phyloP scores from a whole-genome alignment of 306 rosid species.

The Dryas drummondii region DNA sequence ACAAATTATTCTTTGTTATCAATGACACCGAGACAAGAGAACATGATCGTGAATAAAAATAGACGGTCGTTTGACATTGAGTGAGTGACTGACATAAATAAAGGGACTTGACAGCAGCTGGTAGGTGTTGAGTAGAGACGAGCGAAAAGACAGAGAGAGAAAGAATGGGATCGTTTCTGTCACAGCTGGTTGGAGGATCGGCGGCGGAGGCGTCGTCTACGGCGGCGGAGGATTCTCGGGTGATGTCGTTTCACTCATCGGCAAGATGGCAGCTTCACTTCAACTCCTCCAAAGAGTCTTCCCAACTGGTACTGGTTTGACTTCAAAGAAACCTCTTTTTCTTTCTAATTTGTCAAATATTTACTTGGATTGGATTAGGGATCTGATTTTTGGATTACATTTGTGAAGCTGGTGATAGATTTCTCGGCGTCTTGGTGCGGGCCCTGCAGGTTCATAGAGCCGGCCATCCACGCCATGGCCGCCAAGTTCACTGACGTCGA shows the following conservation, averaged over 20 bases:
- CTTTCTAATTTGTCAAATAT: too few species aligned
- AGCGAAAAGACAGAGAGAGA: not conserved
- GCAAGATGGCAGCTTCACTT: conserved; percentile 75
- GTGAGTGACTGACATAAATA: too few species aligned
- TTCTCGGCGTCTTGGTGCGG: conserved; percentile 98
- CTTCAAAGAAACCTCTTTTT: too few species aligned
- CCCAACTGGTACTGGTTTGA: conserved; percentile 46
- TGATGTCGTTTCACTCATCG: conserved; percentile 57
- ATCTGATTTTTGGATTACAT: not conserved
- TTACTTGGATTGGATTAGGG: not conserved
- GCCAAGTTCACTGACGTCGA: conserved; percentile 49
- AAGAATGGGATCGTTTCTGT: conserved; percentile 41
- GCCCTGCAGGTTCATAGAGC: conserved; percentile 83
- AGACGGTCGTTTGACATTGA: too few species aligned
- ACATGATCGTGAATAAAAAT: too few species aligned
- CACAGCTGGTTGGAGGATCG: not conserved
- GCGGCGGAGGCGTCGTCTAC: not conserved
- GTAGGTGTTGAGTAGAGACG: not conserved
- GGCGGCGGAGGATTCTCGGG: conserved; percentile 34
- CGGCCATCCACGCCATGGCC: conserved; percentile 56
- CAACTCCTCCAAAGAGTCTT: conserved; percentile 42
- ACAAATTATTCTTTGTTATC: too few species aligned
- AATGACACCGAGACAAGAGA: too few species aligned
- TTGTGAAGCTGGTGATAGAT: conserved; percentile 63
- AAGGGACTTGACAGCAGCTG: too few species aligned